phyloP scores from a whole-genome alignment of 2,329 filamentous ascomycete species.

The Diaporthe citrichinensis region DNA sequence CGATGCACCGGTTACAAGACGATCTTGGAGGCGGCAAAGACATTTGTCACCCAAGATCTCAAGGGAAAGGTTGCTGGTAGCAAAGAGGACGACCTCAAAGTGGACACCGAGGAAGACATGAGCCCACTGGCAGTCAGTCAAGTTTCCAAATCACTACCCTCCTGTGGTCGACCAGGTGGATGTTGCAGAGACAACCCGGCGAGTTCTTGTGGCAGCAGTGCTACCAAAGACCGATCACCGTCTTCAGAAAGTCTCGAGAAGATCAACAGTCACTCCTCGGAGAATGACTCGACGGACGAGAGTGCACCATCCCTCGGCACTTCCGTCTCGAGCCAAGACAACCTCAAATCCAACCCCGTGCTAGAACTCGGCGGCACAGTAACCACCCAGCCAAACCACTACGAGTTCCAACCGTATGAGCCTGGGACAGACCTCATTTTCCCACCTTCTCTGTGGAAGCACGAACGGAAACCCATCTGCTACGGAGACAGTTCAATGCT shows the following conservation, averaged over 20 bases:
- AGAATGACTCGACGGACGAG: neutral
- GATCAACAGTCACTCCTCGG: constrained; percentile 5
- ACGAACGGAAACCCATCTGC: constrained; percentile 83
- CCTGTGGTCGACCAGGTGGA: constrained; percentile 16
- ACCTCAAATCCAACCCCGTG: constrained; percentile 54
- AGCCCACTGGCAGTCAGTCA: neutral
- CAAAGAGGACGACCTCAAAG: neutral
- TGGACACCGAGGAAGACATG: neutral
- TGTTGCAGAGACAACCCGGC: constrained; percentile 13
- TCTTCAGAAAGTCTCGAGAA: constrained; percentile 12
- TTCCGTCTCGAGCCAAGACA: constrained; percentile 80
- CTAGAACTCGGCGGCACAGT: constrained; percentile 51
- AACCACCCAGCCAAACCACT: constrained; percentile 83
- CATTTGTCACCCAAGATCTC: constrained; percentile 75
- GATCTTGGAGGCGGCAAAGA: constrained; percentile 94
- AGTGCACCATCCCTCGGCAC: constrained; percentile 47
- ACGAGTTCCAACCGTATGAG: constrained; percentile 92
- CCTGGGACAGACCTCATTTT: constrained; percentile 96
- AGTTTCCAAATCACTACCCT: neutral
- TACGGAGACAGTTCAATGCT: constrained; percentile 95
- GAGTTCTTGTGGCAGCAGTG: neutral
- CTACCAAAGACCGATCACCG: neutral
- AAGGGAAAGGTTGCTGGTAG: constrained; percentile 57
- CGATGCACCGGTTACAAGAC: constrained; percentile 95
- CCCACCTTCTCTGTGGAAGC: constrained; percentile 84